Evolutionary conservation across 169 alveolate species (phyloP), one percentile per base, ranked within the genome.

Genomic region (Plasmodium billcollinsi): DNA sequence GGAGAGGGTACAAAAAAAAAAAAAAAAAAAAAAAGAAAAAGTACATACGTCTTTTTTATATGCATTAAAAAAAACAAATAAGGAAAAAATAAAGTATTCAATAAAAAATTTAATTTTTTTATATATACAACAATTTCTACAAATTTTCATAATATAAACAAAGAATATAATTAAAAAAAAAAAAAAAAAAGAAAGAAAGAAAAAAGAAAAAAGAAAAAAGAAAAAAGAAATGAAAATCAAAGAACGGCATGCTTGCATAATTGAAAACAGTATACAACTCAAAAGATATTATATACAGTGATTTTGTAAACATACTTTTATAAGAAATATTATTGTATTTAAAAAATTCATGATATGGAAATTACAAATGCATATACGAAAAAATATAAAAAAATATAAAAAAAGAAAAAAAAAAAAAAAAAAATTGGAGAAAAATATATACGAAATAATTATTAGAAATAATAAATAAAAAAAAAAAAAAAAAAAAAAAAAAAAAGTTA

Each of bases 301-400:
- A 29, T 61, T 61, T 80, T 69, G 67, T 80, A 80, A 80, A 65
- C 71, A 67, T 63, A 80, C 85, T 80, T 59, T 49, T 76, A 33
- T 33, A 33, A 33, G 45, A 33, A 76, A 76, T 80, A 52, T 67
- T 71, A 54, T 58, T 69, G 71, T 69, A 80, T 80, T 80, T 56
- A 69, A 69, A 69, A 69, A 80, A 69, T 29, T 6, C 15, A 52
- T 39, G 50, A 67, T 67, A 61, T 56, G 67, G 66, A 69, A 80
- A 80, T 73, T 80, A 69, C 90, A 80, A 80, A 80, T 58, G 58
- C 12, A 70, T 69, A 69, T 29, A 80, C 90, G 85, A 80, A 80
- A 80, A 80, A 80, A 80, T 78, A 11, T 62, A 67, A 62, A 71
- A 56, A 24, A 14, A 52, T n/a, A n/a, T 1, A 63, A n/a, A 67